A percentile compares a stretch with the other conserved stretches of the same genome.
Evolutionary conservation across 257 asterid genomes (phyloP).

Genomic region (Perilla frutescens): DNA sequence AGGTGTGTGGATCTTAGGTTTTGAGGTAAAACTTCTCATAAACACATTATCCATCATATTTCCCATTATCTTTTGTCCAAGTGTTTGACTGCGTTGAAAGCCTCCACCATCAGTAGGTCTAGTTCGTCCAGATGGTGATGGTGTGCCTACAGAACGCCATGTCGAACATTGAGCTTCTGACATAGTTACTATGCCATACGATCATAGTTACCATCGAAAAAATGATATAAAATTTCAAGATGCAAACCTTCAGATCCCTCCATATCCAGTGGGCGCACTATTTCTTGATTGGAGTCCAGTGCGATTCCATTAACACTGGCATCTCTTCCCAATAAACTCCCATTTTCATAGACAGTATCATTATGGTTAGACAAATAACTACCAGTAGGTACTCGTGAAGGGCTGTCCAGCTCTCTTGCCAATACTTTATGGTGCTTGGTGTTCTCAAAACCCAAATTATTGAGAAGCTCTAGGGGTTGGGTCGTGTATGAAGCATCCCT

Average conservation of each 20-base stretch:
- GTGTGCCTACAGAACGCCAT: constrained; percentile 56
- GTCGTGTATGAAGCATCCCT: constrained; percentile 98
- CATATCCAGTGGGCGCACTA: constrained; percentile 50
- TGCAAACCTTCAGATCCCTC: constrained; percentile 87
- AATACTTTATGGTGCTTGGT: constrained; percentile 54
- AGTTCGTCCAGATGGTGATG: constrained; percentile 85
- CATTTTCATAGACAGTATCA: constrained; percentile 56
- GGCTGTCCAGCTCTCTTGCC: constrained; percentile 54
- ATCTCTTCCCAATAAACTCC: constrained; percentile 44
- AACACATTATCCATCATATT: constrained; percentile 91
- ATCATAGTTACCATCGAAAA: constrained; percentile 8
- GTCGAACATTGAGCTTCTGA: constrained; percentile 19
- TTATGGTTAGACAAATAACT: constrained; percentile 44
- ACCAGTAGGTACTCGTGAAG: constrained; percentile 46
- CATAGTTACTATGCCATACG: constrained; percentile 17
- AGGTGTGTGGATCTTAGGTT: constrained; percentile 59
- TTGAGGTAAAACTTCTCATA: constrained; percentile 82
- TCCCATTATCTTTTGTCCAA: constrained; percentile 96
- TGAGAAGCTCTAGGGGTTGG: constrained; percentile 98
- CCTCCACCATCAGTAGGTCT: constrained; percentile 58
- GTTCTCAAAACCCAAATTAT: constrained; percentile 76
- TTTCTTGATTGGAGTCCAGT: constrained; percentile 57
- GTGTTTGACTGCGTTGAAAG: constrained; percentile 83
- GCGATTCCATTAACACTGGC: constrained; percentile 48
- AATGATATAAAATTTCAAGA: constrained; percentile 27